Percentiles rank a stretch among this genome's conserved stretches.
These are phyloP conservation scores for Ochromonas danica DNA, from an alignment of 108 stramenopile genomes.

Conservation along the genomic window DNA sequence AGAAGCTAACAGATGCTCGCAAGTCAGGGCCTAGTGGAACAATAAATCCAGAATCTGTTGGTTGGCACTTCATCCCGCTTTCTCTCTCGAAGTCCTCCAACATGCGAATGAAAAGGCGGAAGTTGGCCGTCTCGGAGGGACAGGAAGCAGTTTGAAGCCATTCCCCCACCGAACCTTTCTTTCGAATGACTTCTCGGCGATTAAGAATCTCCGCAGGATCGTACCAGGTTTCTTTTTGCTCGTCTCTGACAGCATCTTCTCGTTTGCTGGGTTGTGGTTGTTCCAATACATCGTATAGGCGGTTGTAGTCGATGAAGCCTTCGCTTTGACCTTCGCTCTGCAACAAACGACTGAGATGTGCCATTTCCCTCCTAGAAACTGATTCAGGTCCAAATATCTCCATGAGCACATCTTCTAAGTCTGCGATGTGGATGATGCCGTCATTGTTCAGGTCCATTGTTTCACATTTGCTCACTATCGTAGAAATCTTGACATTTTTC, in stretches of 20 bases:
- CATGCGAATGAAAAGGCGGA: neutral
- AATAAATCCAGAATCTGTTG: neutral
- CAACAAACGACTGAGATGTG: neutral
- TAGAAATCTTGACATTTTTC: neutral
- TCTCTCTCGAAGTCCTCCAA: neutral
- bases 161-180: neutral
- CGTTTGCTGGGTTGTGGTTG: neutral
- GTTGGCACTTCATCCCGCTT: neutral
- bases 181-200: neutral
- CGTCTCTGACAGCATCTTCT: neutral
- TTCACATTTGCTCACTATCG: neutral
- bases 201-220: neutral
- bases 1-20: neutral
- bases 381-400: neutral
- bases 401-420: neutral
- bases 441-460: neutral
- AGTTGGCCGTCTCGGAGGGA: neutral
- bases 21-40: constrained; percentile 4
- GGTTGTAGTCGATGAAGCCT: neutral
- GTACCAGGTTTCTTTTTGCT: neutral
- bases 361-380: neutral
- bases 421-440: constrained; percentile 2
- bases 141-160: neutral
- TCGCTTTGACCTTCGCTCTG: neutral
- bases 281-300: neutral